phyloP scores from a whole-genome alignment of 495 filamentous ascomycete species.

The Lasiosphaeria miniovina region DNA sequence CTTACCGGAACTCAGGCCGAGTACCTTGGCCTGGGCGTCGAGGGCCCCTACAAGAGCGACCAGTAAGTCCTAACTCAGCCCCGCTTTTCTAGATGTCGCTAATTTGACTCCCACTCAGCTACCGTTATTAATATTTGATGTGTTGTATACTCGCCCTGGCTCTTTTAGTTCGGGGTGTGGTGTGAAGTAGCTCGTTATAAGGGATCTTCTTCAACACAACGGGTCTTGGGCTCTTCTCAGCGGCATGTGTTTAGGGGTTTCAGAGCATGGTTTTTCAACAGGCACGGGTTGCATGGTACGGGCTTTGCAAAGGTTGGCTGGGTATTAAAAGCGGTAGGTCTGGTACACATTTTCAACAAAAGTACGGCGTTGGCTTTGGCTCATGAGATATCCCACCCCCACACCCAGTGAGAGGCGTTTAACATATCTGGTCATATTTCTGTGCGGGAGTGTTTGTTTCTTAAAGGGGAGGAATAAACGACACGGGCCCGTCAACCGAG shows the following conservation, averaged over 20 bases:
- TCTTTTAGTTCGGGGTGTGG: slow-evolving; percentile 10
- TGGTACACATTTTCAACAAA: slow-evolving; percentile 54
- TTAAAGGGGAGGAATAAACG: slow-evolving; percentile 13
- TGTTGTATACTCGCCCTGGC: slow-evolving; percentile 12
- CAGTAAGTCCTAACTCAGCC: slow-evolving; percentile 42
- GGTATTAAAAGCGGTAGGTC: slow-evolving; percentile 44
- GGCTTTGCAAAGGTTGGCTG: slow-evolving; percentile 28
- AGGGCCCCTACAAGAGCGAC: slow-evolving; percentile 95
- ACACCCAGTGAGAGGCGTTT: slow-evolving; percentile 35
- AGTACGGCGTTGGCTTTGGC: slow-evolving; percentile 52
- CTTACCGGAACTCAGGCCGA: slow-evolving; percentile 85
- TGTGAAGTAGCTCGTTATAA: slow-evolving; percentile 3
- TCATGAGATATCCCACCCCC: slow-evolving; percentile 42
- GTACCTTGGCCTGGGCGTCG: slow-evolving; percentile 78
- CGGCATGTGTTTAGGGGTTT: slow-evolving; percentile 24
- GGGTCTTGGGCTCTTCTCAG: slow-evolving; percentile 24
- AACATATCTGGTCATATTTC: slow-evolving; percentile 24
- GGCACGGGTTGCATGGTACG: slow-evolving; percentile 47
- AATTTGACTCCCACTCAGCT: slow-evolving; percentile 42
- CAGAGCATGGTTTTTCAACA: slow-evolving; percentile 44
- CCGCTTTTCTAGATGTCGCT: neutral
- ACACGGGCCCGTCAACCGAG: slow-evolving; percentile 34
- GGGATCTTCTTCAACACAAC: slow-evolving; percentile 30
- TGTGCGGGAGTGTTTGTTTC: slow-evolving; percentile 13
- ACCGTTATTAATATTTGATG: slow-evolving; percentile 53